Evolutionary conservation across 148 eudicot species (phyloP), one percentile per base, ranked within the genome.

Genomic region (Linanthus parryae): DNA sequence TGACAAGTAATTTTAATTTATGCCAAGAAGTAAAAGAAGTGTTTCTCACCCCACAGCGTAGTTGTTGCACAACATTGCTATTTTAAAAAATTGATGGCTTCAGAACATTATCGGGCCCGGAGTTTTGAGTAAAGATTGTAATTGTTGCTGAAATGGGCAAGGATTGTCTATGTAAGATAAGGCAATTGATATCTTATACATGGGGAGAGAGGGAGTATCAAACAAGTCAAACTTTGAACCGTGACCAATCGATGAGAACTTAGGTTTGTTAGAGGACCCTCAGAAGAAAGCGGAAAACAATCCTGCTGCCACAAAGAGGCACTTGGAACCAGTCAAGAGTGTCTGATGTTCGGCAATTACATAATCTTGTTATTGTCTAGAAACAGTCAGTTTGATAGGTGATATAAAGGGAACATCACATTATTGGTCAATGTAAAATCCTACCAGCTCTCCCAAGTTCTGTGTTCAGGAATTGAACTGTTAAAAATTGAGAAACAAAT

Each of bases 281-380:
- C 99, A 19, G 89, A 58, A 56, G 76, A 76, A 19, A 53, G 48
- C 27, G 88, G 95, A 71, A 94, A 88, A 56, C 88, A 71, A 38
- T 78, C 58, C 27, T n/a, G n/a, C n/a, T n/a, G 99, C 67, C 36
- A 78, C 86, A 69, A 94, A 94, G 72, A 77, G 59, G 68, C 96
- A 88, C 31, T 47, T 62, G 16, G 99, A 94, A 66, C 78, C 88
- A 76, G 54, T 64, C 61, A 94, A 57, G 59, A 94, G 91, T 11
- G 81, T 79, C 60, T 94, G 96, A 64, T 94, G 96, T 68, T 94
- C 99, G 48, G 95, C 95, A 70, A 94, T 65, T 41, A 94, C 96
- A 67, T 92, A 92, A 58, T 94, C 99, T 72, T 94, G 83, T 94
- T 94, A 71, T 94, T 88, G 57, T 94, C 99, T 61, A 88, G 62